A percentile compares a stretch with the other conserved stretches of the same genome.
These are phyloP conservation scores for Erysimum cheiranthoides DNA, from an alignment of 345 rosid species.

Conservation along the genomic window DNA sequence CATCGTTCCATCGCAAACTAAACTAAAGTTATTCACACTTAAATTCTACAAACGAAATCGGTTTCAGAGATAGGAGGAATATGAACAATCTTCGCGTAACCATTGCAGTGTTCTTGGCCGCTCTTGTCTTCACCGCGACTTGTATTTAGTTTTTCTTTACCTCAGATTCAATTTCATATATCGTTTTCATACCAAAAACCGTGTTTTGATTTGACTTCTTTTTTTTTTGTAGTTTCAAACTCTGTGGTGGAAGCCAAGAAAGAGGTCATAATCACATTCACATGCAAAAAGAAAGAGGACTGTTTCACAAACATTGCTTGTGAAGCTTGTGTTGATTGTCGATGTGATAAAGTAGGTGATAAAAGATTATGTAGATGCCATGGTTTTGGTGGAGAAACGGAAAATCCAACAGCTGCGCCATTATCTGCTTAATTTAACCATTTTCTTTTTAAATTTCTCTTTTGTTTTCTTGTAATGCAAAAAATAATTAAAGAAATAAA, in stretches of 20 bases:
- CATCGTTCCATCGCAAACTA: conserved; percentile 15
- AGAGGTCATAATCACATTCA: conserved; percentile 3
- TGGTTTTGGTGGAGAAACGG: conserved; percentile 12
- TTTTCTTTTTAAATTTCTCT: not conserved
- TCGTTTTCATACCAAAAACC: not conserved
- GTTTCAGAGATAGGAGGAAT: conserved; percentile 2
- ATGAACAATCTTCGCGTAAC: conserved; percentile 28
- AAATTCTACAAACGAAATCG: conserved; percentile 1
- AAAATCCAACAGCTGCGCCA: not conserved
- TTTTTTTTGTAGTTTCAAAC: conserved; percentile 6
- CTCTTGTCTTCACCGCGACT: not conserved
- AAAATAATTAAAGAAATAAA: too few relatives aligned
- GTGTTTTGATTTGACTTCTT: not conserved
- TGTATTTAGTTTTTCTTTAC: conserved; percentile 9
- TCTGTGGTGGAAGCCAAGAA: conserved; percentile 14
- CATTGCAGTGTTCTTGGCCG: conserved; percentile 11
- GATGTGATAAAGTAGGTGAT: conserved; percentile 33
- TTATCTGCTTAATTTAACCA: not conserved
- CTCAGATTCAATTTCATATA: not conserved
- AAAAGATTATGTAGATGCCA: conserved; percentile 22
- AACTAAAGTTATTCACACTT: not conserved
- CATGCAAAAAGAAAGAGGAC: conserved; percentile 11
- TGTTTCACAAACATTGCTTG: conserved; percentile 31
- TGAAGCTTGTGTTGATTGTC: conserved; percentile 26
- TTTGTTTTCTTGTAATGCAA: not conserved